Evolutionary conservation across 148 eudicot species (phyloP), one percentile per base, ranked within the genome.

Genomic region (Chenopodium suecicum): DNA sequence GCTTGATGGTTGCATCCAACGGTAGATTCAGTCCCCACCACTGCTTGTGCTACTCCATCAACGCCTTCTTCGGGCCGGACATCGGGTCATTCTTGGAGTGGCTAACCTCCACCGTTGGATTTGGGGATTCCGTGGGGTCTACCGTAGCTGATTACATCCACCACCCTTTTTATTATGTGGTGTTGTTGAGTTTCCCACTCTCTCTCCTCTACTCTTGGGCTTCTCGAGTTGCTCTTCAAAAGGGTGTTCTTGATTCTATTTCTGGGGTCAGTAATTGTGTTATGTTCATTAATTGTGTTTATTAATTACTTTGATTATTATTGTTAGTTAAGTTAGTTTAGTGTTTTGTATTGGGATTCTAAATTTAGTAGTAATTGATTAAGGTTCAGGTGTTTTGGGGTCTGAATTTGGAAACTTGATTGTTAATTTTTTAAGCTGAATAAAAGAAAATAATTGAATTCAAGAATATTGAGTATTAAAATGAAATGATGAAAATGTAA

Each of bases 1-100:
- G 89, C 77, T 71, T 95, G 37, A 81, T 90, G 89, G 75, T 75
- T n/a, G 34, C 89, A 19, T 91, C 98, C 41, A 83, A 83, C 66
- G 95, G 98, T 16, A 84, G 94, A 79, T 95, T 95, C 90, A 80
- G 92, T 73, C 97, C 95, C 1, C 97, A 92, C 85, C 98, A 95
- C 89, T 89, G 93, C 83, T n/a, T 95, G 16, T 81, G 84, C 65
- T 95, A 93, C 88, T 86, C 98, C 23, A 4, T 93, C 85, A 95
- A 95, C 92, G 94, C 98, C 82, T 95, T 95, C 85, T 92, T 95
- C 86, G 98, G 98, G 44, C 98, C 98, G 12, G 98, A 95, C 69
- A 88, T 95, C 75, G 98, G 98, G 79, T 95, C 98, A 4, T 95
- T 95, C 87, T 66, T 89, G 20, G 89, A 91, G 82, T 95, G 98